Conservation (phyloP, 345 rosid species). For the Brassica juncea region DNA sequence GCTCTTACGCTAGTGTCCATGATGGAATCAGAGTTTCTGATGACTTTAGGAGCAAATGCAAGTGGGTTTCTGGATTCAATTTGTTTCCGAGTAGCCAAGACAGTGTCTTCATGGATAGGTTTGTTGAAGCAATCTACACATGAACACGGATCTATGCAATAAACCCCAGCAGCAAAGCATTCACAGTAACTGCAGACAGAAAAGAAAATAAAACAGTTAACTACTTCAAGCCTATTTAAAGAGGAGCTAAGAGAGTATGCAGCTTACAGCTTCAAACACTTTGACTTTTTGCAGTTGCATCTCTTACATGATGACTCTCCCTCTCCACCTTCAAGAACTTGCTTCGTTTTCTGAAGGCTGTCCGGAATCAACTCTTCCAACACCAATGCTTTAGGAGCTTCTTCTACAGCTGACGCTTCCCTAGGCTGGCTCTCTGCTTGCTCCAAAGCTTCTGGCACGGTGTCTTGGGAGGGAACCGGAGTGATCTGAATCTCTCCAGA, state of each 20-base stretch:
- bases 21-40: slow-evolving; percentile 60
- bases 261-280: slow-evolving; percentile 97
- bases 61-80: slow-evolving; percentile 95
- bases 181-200: slow-evolving; percentile 81
- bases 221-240: slow-evolving; percentile 10
- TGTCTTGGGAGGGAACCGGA: slow-evolving; percentile 44
- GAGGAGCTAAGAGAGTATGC: slow-evolving; percentile 11
- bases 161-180: slow-evolving; percentile 98
- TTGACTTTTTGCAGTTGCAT: slow-evolving; percentile 94
- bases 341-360: slow-evolving; percentile 80
- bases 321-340: slow-evolving; percentile 50
- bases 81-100: slow-evolving; percentile 92
- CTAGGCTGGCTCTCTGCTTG: slow-evolving; percentile 49
- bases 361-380: slow-evolving; percentile 57
- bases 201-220: not conserved
- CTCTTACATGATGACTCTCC: slow-evolving; percentile 69
- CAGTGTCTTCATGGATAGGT: slow-evolving; percentile 90
- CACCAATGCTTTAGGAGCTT: slow-evolving; percentile 53
- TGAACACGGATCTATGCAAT: slow-evolving; percentile 91
- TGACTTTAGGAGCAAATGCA: slow-evolving; percentile 99
- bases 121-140: slow-evolving; percentile 95
- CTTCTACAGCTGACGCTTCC: slow-evolving; percentile 48
- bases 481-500: slow-evolving; percentile 46
- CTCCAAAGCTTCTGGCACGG: slow-evolving; percentile 48
- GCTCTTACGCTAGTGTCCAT: slow-evolving; percentile 64